These are phyloP conservation scores for Pseudocercospora cruenta DNA, from an alignment of 2,329 filamentous ascomycete species.

Conservation along the genomic window DNA sequence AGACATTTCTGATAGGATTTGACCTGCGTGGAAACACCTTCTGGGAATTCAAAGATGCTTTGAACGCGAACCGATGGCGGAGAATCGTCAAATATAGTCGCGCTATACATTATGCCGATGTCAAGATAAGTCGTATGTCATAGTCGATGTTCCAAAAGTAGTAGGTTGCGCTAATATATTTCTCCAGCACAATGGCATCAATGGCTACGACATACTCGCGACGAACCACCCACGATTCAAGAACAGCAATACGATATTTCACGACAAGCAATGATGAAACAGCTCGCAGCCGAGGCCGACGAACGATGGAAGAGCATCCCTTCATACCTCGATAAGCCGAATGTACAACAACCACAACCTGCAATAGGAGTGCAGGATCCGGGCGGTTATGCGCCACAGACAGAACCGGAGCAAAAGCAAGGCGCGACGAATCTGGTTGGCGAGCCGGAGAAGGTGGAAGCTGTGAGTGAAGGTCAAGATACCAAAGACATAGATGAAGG, in stretches of 20 bases:
- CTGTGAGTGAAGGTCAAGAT: constrained; percentile 32
- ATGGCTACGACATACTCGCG: constrained; percentile 66
- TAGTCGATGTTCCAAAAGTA: background rate
- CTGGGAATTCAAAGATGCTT: constrained; percentile 66
- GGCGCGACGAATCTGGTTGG: constrained; percentile 39
- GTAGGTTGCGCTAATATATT: background rate
- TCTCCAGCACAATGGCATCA: constrained; percentile 66
- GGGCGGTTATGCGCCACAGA: constrained; percentile 40
- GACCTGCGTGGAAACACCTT: constrained; percentile 68
- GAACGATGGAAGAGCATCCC: constrained; percentile 64
- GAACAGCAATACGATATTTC: constrained; percentile 63
- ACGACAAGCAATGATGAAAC: constrained; percentile 61
- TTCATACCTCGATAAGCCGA: constrained; percentile 61
- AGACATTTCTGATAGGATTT: constrained; percentile 61
- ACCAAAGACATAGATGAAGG: constrained; percentile 38
- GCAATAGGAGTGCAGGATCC: constrained; percentile 50
- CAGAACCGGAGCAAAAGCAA: constrained; percentile 37
- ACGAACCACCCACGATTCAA: constrained; percentile 57
- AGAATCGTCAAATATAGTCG: constrained; percentile 62
- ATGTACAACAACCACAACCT: constrained; percentile 52
- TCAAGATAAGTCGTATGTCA: constrained; percentile 60
- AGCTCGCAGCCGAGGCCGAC: constrained; percentile 63
- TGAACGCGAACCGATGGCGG: constrained; percentile 58
- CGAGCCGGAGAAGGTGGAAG: constrained; percentile 38
- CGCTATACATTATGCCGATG: constrained; percentile 59